Conservation (phyloP, 2,329 filamentous ascomycete genomes). For the Aspergillus uvarum region DNA sequence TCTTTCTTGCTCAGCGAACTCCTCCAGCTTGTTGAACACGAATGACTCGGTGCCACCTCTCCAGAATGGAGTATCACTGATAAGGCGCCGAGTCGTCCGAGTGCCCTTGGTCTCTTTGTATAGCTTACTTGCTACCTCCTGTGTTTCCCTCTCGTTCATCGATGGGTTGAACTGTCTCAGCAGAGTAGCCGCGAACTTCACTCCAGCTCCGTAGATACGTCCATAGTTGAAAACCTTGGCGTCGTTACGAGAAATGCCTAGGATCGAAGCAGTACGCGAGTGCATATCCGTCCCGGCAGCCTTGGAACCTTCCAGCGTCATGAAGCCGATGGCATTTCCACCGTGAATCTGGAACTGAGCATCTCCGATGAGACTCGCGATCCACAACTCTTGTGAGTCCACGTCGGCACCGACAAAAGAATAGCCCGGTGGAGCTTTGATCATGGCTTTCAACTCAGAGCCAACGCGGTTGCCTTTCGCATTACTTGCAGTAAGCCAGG, state of each 20-base stretch:
- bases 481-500: slow-evolving; percentile 96
- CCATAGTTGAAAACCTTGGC: slow-evolving; percentile 99
- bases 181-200: slow-evolving; percentile 88
- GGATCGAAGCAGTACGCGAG: slow-evolving; percentile 84
- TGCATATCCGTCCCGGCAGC: slow-evolving; percentile 90
- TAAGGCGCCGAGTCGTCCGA: slow-evolving; percentile 71
- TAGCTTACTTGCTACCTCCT: slow-evolving; percentile 71
- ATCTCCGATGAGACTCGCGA: slow-evolving; percentile 91
- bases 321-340: slow-evolving; percentile 96
- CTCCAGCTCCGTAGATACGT: slow-evolving; percentile 94
- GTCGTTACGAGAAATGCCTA: slow-evolving; percentile 91
- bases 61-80: slow-evolving; percentile 83
- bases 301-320: slow-evolving; percentile 97
- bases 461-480: slow-evolving; percentile 95
- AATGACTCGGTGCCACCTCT: slow-evolving; percentile 94
- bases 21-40: slow-evolving; percentile 96
- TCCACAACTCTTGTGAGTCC: slow-evolving; percentile 97
- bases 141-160: slow-evolving; percentile 76
- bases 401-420: slow-evolving; percentile 96
- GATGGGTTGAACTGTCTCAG: slow-evolving; percentile 90
- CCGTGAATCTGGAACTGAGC: slow-evolving; percentile 93
- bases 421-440: slow-evolving; percentile 85
- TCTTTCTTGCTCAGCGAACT: slow-evolving; percentile 91
- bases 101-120: slow-evolving; percentile 89
- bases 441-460: slow-evolving; percentile 96